Conservation (phyloP, 2,329 filamentous ascomycete species). For the Lachnellula hyalina region DNA sequence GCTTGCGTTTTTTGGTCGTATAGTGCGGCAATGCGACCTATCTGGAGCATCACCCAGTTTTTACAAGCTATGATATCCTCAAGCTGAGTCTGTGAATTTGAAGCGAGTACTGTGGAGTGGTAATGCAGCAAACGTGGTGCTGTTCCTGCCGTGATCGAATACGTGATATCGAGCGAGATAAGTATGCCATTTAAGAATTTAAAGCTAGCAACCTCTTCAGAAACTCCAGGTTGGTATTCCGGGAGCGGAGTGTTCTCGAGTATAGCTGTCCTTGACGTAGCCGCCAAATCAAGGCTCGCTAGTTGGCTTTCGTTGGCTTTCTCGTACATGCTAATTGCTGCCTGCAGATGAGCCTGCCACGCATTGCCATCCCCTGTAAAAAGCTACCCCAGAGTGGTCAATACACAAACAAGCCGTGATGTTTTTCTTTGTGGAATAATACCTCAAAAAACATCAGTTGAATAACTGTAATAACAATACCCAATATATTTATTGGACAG, state of each 20-base stretch:
- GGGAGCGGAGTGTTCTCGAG: not conserved
- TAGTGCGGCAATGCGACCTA: not conserved
- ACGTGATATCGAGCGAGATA: not conserved
- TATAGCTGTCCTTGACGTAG: not conserved
- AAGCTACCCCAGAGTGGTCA: not conserved
- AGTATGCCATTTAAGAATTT: not conserved
- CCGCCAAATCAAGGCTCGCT: not conserved
- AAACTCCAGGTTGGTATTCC: not conserved
- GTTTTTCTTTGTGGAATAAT: not conserved
- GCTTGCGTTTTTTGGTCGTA: not conserved
- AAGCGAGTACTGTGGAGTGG: not conserved
- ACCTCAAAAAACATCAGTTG: constrained; percentile 47
- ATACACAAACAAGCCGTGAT: not conserved
- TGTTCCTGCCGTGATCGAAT: not conserved
- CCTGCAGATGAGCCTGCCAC: not conserved
- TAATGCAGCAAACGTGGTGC: not conserved
- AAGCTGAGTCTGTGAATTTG: not conserved
- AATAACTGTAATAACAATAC: constrained; percentile 20
- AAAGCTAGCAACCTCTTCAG: not conserved
- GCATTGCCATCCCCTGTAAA: not conserved
- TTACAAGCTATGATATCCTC: not conserved
- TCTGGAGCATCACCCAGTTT: not conserved
- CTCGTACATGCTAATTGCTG: not conserved
- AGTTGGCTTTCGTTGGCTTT: not conserved
- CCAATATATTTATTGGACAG: not conserved